Evolutionary conservation across 257 asterid species (phyloP).

Genomic region (Petunia secreta): DNA sequence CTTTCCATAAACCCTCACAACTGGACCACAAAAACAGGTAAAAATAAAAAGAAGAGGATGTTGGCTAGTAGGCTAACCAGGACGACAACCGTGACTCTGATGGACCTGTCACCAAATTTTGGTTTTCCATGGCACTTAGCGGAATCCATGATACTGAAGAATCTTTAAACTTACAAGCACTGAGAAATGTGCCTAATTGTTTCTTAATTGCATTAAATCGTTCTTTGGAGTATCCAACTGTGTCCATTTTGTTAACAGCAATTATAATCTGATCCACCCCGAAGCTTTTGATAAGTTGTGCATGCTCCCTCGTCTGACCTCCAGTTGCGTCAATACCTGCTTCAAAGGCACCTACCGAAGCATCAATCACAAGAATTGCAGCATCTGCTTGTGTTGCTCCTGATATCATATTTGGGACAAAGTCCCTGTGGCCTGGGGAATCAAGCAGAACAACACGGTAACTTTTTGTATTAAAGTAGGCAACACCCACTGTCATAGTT

Average conservation of each 20-base stretch:
- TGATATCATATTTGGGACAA: conserved; percentile 98
- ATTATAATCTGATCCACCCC: conserved; percentile 91
- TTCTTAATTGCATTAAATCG: conserved; percentile 76
- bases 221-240: conserved; percentile 77
- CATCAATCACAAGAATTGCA: conserved; percentile 89
- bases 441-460: conserved; percentile 88
- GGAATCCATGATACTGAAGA: conserved; percentile 85
- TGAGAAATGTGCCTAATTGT: conserved; percentile 77
- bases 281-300: conserved; percentile 88
- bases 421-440: conserved; percentile 98
- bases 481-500: conserved; percentile 97
- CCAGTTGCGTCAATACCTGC: conserved; percentile 79
- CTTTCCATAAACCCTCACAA: background rate
- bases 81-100: conserved; percentile 58
- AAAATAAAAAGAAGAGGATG: background rate
- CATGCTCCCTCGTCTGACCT: conserved; percentile 97
- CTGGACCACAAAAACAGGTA: background rate
- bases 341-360: conserved; percentile 92
- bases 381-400: conserved; percentile 99
- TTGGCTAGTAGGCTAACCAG: conserved; percentile 61
- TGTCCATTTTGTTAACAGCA: conserved; percentile 94
- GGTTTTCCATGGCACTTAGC: conserved; percentile 89
- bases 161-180: conserved; percentile 81
- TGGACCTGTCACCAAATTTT: conserved; percentile 70
- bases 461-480: conserved; percentile 70